phyloP scores from a whole-genome alignment of 2,329 filamentous ascomycete species.

The Botrytis paeoniae region DNA sequence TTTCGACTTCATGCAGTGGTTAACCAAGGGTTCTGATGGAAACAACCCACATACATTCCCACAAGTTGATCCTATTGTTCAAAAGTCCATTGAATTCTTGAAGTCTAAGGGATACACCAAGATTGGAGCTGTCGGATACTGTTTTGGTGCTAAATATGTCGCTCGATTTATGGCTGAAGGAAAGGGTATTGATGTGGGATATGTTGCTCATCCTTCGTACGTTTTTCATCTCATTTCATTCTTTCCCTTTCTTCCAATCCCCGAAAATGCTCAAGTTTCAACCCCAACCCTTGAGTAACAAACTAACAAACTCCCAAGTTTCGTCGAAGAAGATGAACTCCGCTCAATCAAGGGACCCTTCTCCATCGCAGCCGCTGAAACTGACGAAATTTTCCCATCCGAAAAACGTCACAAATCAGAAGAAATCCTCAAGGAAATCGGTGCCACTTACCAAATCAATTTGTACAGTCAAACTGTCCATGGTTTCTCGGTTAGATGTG shows the following conservation, averaged over 20 bases:
- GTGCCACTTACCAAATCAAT: constrained; percentile 64
- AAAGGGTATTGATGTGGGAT: constrained; percentile 66
- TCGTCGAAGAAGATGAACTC: constrained; percentile 66
- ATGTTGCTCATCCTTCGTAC: constrained; percentile 67
- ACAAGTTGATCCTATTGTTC: constrained; percentile 42
- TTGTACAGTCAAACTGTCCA: constrained; percentile 70
- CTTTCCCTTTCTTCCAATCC: not conserved
- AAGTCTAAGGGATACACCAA: constrained; percentile 55
- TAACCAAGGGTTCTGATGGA: constrained; percentile 34
- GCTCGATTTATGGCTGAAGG: constrained; percentile 59
- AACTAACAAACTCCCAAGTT: constrained; percentile 38
- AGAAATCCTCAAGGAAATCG: constrained; percentile 55
- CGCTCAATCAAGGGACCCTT: constrained; percentile 63
- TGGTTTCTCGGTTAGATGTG: constrained; percentile 69
- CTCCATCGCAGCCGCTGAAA: constrained; percentile 57
- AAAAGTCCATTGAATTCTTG: constrained; percentile 54
- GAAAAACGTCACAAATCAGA: constrained; percentile 64
- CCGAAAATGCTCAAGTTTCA: not conserved
- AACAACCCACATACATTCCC: constrained; percentile 36
- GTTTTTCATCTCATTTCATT: constrained; percentile 11
- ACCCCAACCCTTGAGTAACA: not conserved
- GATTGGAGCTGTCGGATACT: constrained; percentile 68
- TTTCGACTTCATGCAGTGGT: constrained; percentile 51
- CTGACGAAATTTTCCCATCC: constrained; percentile 61
- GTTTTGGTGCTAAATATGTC: constrained; percentile 73